Evolutionary conservation across 352 stramenopile genomes (phyloP).

Genomic region (Pythium rishiriense): DNA sequence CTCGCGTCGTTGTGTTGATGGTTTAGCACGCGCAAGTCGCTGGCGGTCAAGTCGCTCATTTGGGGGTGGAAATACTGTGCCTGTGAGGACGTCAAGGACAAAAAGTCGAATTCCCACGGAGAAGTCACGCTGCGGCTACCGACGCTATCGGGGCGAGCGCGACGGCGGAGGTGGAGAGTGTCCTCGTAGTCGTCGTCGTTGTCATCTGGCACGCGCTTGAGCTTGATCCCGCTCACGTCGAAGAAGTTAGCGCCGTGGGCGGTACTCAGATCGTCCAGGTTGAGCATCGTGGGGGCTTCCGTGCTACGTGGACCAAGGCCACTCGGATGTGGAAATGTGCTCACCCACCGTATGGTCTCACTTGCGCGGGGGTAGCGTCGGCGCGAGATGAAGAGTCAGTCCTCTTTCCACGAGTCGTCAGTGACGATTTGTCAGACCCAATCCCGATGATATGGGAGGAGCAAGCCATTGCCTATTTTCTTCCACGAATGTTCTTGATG

Average conservation of each 20-base stretch:
- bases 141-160: neutral
- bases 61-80: neutral
- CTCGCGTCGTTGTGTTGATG: constrained; percentile 5
- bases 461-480: neutral
- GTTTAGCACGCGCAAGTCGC: no score
- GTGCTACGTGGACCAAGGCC: constrained; percentile 1
- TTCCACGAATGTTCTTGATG: neutral
- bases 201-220: constrained; percentile 13
- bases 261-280: constrained; percentile 16
- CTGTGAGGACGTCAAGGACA: neutral
- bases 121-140: constrained; percentile 8
- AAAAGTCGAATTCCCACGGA: constrained; percentile 17
- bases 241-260: constrained; percentile 15
- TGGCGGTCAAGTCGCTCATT: constrained; percentile 5
- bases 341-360: constrained; percentile 3
- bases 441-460: neutral
- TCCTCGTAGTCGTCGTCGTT: constrained; percentile 9
- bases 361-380: no score
- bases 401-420: neutral
- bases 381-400: neutral
- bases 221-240: constrained; percentile 10
- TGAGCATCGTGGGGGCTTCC: constrained; percentile 6
- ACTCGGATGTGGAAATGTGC: constrained; percentile 2
- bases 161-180: neutral
- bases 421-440: neutral